Base-by-base conservation (phyloP, 768 basidiomycete genomes). In the Boletus speciosus region DNA sequence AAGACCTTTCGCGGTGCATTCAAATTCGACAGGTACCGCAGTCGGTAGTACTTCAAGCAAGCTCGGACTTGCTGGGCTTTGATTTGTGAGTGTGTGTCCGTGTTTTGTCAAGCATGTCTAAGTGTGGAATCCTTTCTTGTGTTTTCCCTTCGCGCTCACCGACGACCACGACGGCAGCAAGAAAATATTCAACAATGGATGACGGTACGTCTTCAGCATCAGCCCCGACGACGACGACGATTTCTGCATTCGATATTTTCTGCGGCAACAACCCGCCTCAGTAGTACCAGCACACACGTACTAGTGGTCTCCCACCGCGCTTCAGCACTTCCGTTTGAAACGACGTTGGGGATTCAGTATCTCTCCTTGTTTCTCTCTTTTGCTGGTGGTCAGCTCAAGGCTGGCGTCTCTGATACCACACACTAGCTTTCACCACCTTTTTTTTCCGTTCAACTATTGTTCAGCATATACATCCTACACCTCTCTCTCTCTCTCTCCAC, bases 131-230 rank as follows among this genome's bases (percentile, higher is more conserved):
- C 31, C 1, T 37, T 38, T 19, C 42, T 45, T 10, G 42, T 16
- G 40, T 25, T 36, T 62, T 49, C 23, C 47, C 31, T 54, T 42
- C 14, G 23, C 42, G 23, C 35, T 55, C 49, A 21, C 32, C 47
- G 39, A 55, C 59, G 36, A 48, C 61, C 49, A 52, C 61, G 46
- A 56, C 60, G 48, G 52, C 57, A 47, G 48, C 68, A 64, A 64
- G 25, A 70, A 66, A 55, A 52, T 49, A 62, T 46, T 61, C 76
- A 76, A 71, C 69, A 65, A 78, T 78, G 77, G 77, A 78, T 79
- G 78, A 88, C 84, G 86, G 86, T 88, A 88, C 86, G 86, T 88
- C 76, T 70, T 79, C 86, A 86, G 78, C 85, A 85, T 85, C 83
- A 81, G 76, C 83, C 75, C 77, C 85, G 77, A 74, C 84, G 72